Evolutionary conservation across 257 asterid species (phyloP).

Genomic region (Rauvolfia tetraphylla): DNA sequence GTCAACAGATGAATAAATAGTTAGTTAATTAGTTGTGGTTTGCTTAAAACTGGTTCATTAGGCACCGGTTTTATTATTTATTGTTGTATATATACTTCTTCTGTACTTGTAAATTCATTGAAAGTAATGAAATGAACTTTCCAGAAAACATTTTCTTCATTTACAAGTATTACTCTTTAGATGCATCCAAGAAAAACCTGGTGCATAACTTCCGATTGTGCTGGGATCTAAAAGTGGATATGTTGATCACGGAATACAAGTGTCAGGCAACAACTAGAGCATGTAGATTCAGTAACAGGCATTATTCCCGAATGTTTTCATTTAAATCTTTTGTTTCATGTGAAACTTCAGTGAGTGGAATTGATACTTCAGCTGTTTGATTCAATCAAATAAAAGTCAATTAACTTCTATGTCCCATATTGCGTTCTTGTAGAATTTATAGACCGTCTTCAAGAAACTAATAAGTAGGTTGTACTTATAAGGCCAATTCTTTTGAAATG

Average conservation of each 20-base stretch:
- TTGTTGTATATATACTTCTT: too few species aligned
- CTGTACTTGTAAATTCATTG: too few species aligned
- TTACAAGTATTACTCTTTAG: not conserved
- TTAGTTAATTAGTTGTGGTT: too few species aligned
- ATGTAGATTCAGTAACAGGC: not conserved
- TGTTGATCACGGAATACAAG: too few species aligned
- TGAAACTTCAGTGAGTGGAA: not conserved
- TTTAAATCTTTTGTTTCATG: not conserved
- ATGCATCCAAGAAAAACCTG: not conserved
- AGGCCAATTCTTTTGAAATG: conserved; percentile 13
- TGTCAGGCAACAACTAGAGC: not conserved
- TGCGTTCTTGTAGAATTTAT: not conserved
- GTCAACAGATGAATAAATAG: too few species aligned
- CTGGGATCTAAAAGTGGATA: not conserved
- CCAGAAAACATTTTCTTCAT: too few species aligned
- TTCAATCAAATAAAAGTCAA: not conserved
- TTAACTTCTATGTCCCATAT: not conserved
- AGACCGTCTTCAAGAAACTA: not conserved
- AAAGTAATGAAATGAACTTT: too few species aligned
- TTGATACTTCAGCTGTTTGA: not conserved
- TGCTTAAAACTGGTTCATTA: too few species aligned
- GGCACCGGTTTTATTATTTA: too few species aligned
- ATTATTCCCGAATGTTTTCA: not conserved
- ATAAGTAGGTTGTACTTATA: conserved; percentile 5
- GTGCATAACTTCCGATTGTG: not conserved